These are phyloP conservation scores for Globisporangium takayamanum DNA, from an alignment of 352 stramenopile genomes.

Conservation along the genomic window DNA sequence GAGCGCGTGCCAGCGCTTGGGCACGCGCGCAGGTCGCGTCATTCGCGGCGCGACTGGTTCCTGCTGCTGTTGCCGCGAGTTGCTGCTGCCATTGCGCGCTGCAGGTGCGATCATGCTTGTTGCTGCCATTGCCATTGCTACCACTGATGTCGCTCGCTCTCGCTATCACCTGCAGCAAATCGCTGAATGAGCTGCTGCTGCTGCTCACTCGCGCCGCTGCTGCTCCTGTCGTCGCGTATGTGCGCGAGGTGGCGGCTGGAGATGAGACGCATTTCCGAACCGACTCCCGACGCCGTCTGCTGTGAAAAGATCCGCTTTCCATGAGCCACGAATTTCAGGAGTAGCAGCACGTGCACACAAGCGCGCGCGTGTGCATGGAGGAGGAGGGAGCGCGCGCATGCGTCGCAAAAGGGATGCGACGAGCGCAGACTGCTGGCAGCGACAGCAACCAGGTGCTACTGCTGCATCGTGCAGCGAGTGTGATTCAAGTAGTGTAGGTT, in stretches of 20 bases:
- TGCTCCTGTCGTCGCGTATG: constrained; percentile 1
- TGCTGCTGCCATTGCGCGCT: background rate
- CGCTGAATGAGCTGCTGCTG: background rate
- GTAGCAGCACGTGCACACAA: no score
- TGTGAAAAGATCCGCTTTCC: constrained; percentile 1
- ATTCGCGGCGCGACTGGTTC: background rate
- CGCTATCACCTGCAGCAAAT: no score
- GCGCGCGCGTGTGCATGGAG: no score
- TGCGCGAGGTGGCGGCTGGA: background rate
- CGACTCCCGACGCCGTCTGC: background rate
- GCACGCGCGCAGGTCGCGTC: background rate
- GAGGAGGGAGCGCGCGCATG: no score
- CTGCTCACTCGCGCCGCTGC: background rate
- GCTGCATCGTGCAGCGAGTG: no score
- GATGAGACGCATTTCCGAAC: background rate
- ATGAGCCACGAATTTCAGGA: no score
- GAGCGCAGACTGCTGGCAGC: no score
- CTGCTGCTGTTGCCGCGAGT: constrained; percentile 10
- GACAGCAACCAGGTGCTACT: no score
- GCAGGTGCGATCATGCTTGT: background rate
- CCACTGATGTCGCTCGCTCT: background rate
- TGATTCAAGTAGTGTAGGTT: no score
- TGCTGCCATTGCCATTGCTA: background rate
- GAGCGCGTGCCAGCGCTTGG: constrained; percentile 12
- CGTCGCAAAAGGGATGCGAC: no score